Evolutionary conservation across 2,329 filamentous ascomycete genomes (phyloP), one percentile per base, ranked within the genome.

Genomic region (Arthrobotrys megalospora): DNA sequence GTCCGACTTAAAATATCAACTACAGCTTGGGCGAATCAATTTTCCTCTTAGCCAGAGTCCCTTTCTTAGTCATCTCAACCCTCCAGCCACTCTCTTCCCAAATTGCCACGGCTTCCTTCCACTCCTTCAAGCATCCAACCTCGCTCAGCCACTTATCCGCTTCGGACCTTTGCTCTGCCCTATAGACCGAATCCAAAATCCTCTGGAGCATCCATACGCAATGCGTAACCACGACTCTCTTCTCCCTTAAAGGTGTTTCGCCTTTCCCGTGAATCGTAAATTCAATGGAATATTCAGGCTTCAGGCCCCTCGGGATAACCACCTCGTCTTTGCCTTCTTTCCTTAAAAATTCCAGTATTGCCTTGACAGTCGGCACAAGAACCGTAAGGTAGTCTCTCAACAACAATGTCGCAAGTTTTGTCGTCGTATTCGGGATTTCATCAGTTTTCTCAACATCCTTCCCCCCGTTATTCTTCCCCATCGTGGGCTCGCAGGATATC

Each of bases 201-300:
- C 75, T 78, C 36, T 78, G 75, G 19, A 78, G 21, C 62, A 68
- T 72, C 58, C 60, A 72, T 19, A 72, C 45, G 50, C 67, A 72
- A 21, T 78, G 75, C 4, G 75, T 72, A 19, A 67, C 68, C 5
- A 68, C 67, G 2, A 67, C 50, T 38, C 16, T 77, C 11, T 53
- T 71, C 60, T 77, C 73, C 11, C 14, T 67, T 32, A 76, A 12
- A 2, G 38, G 32, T 11, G 19, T 53, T 16, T 19, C 66, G n/a
- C 68, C 52, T 16, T 53, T 66, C 7, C 43, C 62, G 11, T 78
- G 75, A 16, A 78, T 21, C 10, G 52, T 68, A 38, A 78, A 78
- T 41, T 72, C 62, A 34, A 72, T 43, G 14, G 28, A 45, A 43
- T 60, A 60, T 11, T 72, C 67, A 2, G 34, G 3, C 32, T 78